Evolutionary conservation across 2,329 filamentous ascomycete species (phyloP).

Genomic region (Phialophora expanda): DNA sequence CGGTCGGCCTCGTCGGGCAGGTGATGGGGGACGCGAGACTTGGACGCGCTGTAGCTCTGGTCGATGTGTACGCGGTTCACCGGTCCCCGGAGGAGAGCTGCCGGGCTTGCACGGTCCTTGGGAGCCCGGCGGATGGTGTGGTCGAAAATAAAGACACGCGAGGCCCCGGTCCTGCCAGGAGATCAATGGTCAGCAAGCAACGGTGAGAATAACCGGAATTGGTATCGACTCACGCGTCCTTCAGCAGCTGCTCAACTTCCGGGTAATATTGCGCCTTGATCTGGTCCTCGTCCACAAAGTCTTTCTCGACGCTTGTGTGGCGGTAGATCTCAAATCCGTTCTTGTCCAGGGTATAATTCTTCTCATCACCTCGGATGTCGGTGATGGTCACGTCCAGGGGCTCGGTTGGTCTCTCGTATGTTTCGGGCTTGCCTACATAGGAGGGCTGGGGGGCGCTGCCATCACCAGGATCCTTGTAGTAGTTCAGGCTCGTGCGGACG

Average conservation of each 20-base stretch:
- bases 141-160: conserved; percentile 65
- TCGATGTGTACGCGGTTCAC: conserved; percentile 60
- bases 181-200: conserved; percentile 20
- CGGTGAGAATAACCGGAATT: conserved; percentile 8
- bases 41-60: conserved; percentile 54
- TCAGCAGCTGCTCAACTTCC: conserved; percentile 46
- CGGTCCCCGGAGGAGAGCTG: conserved; percentile 48
- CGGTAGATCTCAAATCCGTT: conserved; percentile 49
- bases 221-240: conserved; percentile 41
- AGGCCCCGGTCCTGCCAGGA: conserved; percentile 58
- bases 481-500: conserved; percentile 39
- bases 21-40: conserved; percentile 52
- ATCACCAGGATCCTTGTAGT: conserved; percentile 41
- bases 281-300: conserved; percentile 45
- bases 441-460: conserved; percentile 38
- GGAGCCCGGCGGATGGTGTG: conserved; percentile 62
- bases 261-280: conserved; percentile 46
- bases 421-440: conserved; percentile 41
- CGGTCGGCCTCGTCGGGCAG: conserved; percentile 51
- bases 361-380: conserved; percentile 54
- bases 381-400: conserved; percentile 43
- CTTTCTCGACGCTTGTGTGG: conserved; percentile 45
- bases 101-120: conserved; percentile 39
- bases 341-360: conserved; percentile 49
- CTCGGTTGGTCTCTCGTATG: conserved; percentile 38